Percentiles rank a stretch among this genome's conserved stretches.
phyloP scores from a whole-genome alignment of 2,329 filamentous ascomycete species.

The Zymoseptoria tritici region DNA sequence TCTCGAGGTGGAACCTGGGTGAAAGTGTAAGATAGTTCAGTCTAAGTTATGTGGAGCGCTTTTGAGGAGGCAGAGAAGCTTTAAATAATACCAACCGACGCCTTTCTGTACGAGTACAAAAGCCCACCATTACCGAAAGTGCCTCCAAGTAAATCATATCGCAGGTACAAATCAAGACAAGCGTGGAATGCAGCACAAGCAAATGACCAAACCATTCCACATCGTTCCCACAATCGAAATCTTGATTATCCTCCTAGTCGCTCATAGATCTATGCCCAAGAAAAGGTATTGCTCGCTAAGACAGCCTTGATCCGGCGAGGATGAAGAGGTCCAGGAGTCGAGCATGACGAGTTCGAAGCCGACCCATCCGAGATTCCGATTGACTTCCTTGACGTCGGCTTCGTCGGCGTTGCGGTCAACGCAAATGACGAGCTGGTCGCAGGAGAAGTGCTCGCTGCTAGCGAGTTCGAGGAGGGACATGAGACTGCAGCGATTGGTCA shows the following conservation, averaged over 20 bases:
- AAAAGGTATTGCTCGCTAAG: slow-evolving; percentile 77
- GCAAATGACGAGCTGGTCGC: slow-evolving; percentile 70
- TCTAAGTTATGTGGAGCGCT: neutral
- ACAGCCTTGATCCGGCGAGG: slow-evolving; percentile 46
- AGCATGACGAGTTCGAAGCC: slow-evolving; percentile 79
- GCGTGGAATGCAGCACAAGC: neutral
- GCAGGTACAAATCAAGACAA: neutral
- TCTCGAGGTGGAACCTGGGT: neutral
- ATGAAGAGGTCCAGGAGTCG: slow-evolving; percentile 54
- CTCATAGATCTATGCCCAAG: slow-evolving; percentile 76
- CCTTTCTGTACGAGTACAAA: neutral
- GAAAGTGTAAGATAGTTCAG: neutral
- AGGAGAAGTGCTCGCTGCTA: slow-evolving; percentile 62
- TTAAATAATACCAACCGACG: neutral
- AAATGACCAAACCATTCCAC: neutral
- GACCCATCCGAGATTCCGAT: slow-evolving; percentile 85
- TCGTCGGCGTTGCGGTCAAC: slow-evolving; percentile 66
- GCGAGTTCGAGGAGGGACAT: slow-evolving; percentile 88
- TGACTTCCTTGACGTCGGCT: slow-evolving; percentile 57
- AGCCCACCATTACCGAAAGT: neutral
- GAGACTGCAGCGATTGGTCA: slow-evolving; percentile 48
- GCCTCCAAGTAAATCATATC: neutral
- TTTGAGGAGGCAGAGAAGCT: neutral
- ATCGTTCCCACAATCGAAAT: neutral
- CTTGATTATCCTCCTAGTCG: neutral